Percentiles rank a stretch among this genome's conserved stretches.
These are phyloP conservation scores for Triticum turgidum DNA, from an alignment of 176 grass and related monocot species.

Conservation along the genomic window DNA sequence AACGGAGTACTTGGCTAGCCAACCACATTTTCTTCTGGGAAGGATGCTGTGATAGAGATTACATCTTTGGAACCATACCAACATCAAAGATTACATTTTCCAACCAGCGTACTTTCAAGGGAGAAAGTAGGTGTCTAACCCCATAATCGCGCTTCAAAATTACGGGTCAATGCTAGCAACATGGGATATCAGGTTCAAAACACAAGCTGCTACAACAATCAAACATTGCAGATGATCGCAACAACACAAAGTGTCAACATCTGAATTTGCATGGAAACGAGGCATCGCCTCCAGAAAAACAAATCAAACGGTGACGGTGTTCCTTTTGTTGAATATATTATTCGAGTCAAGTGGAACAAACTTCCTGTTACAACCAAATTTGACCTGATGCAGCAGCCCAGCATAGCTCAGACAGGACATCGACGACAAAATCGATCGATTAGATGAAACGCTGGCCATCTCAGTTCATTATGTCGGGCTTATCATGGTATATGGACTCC, in stretches of 20 bases:
- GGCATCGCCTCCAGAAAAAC: background rate
- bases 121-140: background rate
- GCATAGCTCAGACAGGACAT: constrained; percentile 5
- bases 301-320: background rate
- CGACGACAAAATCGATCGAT: background rate
- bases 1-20: no score
- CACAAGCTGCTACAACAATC: background rate
- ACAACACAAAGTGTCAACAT: background rate
- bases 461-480: constrained; percentile 45
- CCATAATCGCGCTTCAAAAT: background rate
- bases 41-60: background rate
- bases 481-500: constrained; percentile 54
- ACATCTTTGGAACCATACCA: background rate
- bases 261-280: background rate
- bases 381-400: constrained; percentile 9
- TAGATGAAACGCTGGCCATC: background rate
- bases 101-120: background rate
- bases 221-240: background rate
- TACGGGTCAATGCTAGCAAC: background rate
- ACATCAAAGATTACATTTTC: background rate
- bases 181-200: background rate
- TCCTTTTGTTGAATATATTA: constrained; percentile 17
- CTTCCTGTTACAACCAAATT: constrained; percentile 30
- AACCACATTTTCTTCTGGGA: no score
- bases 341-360: background rate